These are phyloP conservation scores for Manihot esculenta DNA, from an alignment of 441 rosid genomes.

Conservation along the genomic window DNA sequence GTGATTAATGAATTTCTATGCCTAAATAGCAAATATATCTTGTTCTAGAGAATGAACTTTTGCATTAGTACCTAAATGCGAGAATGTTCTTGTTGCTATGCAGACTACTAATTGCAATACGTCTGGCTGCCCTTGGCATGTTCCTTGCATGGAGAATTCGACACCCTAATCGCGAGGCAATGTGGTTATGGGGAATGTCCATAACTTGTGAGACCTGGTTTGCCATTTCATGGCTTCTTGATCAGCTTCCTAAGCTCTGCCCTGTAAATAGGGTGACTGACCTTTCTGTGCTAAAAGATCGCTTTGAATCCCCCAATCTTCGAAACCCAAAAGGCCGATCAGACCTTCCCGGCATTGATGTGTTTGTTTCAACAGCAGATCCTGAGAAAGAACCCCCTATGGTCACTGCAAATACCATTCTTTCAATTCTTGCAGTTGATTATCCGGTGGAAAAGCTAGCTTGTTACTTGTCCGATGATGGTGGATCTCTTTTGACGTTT, in stretches of 20 bases:
- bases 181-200: constrained; percentile 92
- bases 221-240: constrained; percentile 86
- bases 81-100: constrained; percentile 9
- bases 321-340: constrained; percentile 69
- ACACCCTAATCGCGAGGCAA: constrained; percentile 76
- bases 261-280: constrained; percentile 76
- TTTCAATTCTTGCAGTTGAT: constrained; percentile 83
- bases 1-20: not conserved
- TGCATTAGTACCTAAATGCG: constrained; percentile 6
- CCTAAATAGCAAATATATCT: not conserved
- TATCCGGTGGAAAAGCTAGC: constrained; percentile 89
- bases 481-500: constrained; percentile 79
- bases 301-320: constrained; percentile 67
- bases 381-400: constrained; percentile 93
- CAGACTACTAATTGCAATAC: constrained; percentile 59
- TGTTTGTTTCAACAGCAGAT: constrained; percentile 90
- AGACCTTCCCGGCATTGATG: constrained; percentile 87
- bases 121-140: constrained; percentile 65
- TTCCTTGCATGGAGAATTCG: constrained; percentile 77
- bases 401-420: constrained; percentile 83
- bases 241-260: constrained; percentile 88
- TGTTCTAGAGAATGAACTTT: not conserved
- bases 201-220: constrained; percentile 89
- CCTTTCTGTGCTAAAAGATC: constrained; percentile 59
- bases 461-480: constrained; percentile 91